Conservation (phyloP, 805 yeast species). For the Zygosaccharomyces bisporus region DNA sequence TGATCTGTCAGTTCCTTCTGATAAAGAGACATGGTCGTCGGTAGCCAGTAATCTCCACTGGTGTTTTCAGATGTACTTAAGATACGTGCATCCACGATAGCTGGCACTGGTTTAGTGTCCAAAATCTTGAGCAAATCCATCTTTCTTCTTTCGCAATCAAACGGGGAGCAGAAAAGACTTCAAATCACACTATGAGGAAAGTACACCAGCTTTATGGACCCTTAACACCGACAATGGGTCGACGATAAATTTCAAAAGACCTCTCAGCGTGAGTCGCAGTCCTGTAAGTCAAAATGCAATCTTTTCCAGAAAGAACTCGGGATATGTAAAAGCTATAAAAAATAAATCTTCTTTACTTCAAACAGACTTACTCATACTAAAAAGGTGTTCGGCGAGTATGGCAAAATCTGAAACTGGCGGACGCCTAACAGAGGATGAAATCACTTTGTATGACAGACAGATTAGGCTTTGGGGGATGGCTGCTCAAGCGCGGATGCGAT, state of each 20-base stretch:
- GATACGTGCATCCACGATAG: conserved; percentile 58
- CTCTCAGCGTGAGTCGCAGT: neutral
- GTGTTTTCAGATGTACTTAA: conserved; percentile 34
- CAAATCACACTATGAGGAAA: neutral
- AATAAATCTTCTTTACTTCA: conserved; percentile 1
- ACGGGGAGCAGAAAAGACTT: neutral
- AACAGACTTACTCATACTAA: neutral
- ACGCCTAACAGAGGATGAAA: conserved; percentile 56
- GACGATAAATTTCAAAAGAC: neutral
- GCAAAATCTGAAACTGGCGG: neutral
- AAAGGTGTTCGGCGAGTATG: neutral
- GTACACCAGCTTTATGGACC: neutral
- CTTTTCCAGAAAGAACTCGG: conserved; percentile 3
- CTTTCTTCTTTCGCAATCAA: neutral
- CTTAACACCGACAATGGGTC: neutral
- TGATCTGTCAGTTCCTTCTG: conserved; percentile 89
- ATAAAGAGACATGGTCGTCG: conserved; percentile 80
- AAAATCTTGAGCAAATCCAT: conserved; percentile 76
- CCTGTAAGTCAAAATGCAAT: neutral
- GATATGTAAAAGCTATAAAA: neutral
- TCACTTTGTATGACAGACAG: conserved; percentile 91
- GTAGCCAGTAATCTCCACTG: conserved; percentile 64
- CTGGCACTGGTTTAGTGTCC: conserved; percentile 83
- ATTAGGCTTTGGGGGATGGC: conserved; percentile 95
- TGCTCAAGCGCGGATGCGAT: conserved; percentile 74